These are phyloP conservation scores for Eremomyces bilateralis DNA, from an alignment of 495 filamentous ascomycete species.

Conservation along the genomic window DNA sequence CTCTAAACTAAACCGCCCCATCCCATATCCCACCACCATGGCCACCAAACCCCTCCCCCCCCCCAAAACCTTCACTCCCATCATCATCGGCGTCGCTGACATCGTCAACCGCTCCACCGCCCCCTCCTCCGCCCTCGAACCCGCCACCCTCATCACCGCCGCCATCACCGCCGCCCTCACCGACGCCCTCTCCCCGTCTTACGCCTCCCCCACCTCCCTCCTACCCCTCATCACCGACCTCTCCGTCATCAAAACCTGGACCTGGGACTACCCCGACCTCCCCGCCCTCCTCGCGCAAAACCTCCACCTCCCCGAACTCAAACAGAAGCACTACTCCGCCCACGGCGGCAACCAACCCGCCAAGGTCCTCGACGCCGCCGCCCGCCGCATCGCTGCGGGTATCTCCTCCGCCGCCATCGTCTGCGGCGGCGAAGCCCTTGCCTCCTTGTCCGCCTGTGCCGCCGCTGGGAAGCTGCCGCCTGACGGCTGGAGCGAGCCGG, in stretches of 20 bases:
- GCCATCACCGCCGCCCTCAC: constrained; percentile 24
- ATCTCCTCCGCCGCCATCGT: constrained; percentile 28
- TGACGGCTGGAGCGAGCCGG: constrained; percentile 29
- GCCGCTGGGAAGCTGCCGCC: constrained; percentile 22
- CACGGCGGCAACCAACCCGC: constrained; percentile 34
- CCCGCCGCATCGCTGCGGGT: constrained; percentile 23
- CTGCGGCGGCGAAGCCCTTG: constrained; percentile 34
- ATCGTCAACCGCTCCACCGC: constrained; percentile 26
- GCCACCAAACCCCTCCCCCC: not conserved
- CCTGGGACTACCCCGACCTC: constrained; percentile 32
- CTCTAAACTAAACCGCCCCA: not conserved
- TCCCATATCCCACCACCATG: not conserved
- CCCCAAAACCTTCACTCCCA: constrained; percentile 12
- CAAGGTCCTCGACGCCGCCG: constrained; percentile 32
- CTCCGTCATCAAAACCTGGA: constrained; percentile 31
- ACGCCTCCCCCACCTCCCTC: constrained; percentile 7
- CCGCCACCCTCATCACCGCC: constrained; percentile 27
- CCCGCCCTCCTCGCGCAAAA: constrained; percentile 23
- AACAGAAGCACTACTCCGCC: constrained; percentile 22
- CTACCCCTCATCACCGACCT: constrained; percentile 27
- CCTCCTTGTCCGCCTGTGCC: constrained; percentile 18
- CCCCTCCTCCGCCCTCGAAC: constrained; percentile 30
- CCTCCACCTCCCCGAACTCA: constrained; percentile 14
- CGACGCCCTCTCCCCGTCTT: constrained; percentile 12
- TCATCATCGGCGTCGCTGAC: constrained; percentile 33